Base-by-base conservation (phyloP, 345 rosid genomes). In the Sisymbrium irio region DNA sequence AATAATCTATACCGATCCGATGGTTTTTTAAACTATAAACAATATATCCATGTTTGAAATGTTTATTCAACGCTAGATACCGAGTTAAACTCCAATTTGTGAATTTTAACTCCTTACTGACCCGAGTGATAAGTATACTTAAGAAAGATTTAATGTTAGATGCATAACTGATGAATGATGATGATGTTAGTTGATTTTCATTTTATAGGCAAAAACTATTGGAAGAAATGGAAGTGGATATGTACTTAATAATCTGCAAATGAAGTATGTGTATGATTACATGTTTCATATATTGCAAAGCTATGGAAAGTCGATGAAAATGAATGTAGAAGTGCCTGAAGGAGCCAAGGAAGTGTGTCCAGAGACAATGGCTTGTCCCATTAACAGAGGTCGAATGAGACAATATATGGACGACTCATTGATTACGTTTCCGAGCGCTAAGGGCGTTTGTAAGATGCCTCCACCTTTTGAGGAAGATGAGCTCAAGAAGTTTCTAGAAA, bases 261-360 rank as follows among this genome's bases (percentile, higher is more conserved):
- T 84, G 82, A 68, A 80, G 14, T 28, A 74, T 11, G 83, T 86
- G 68, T 86, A 83, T 54, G 87, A 80, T 73, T 85, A 83, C 77
- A 82, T 83, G 88, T 80, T 81, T 33, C 79, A 83, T 74, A 8
- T 82, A 4, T 56, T 87, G 19, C 83, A 66, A 8, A 78, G 78
- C 70, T 80, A 80, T 7, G 83, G 82, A 14, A 85, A 83, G 72
- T 81, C 83, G 6, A 45, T 83, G 69, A 81, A 56, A 55, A 79
- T 60, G 70, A 69, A 84, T 61, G 81, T 83, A 18, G 54, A 35
- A 3, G 71, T 81, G 11, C 84, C 87, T 1, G 67, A 77, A 8
- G 74, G 65, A 13, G 88, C 88, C 3, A 71, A 30, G 1, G 86
- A 82, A 70, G 32, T 81, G 17, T 83, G 90, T 64, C 3, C 88